phyloP scores from a whole-genome alignment of 2,329 filamentous ascomycete species.

The Penicillium thymicola region DNA sequence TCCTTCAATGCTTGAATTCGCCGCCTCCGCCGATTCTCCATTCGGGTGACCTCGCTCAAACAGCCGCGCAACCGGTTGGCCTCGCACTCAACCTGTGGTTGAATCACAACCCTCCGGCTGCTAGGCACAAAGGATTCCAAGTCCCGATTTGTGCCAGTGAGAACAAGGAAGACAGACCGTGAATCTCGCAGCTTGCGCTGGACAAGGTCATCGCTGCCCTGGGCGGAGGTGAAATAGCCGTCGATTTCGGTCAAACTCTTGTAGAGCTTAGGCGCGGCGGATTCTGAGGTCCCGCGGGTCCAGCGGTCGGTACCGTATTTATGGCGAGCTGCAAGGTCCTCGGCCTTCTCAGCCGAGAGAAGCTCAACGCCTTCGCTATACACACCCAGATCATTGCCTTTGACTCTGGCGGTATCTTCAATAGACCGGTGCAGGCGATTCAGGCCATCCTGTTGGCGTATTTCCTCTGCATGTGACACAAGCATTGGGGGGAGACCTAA shows the following conservation, averaged over 20 bases:
- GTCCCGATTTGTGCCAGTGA: constrained; percentile 75
- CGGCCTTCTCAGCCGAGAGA: constrained; percentile 73
- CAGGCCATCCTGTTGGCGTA: constrained; percentile 84
- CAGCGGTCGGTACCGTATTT: constrained; percentile 88
- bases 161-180: constrained; percentile 69
- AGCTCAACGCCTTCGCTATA: constrained; percentile 82
- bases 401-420: constrained; percentile 86
- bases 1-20: constrained; percentile 76
- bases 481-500: constrained; percentile 82
- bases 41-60: constrained; percentile 78
- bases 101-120: constrained; percentile 73
- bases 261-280: constrained; percentile 71
- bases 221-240: constrained; percentile 74
- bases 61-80: constrained; percentile 72
- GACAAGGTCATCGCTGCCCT: constrained; percentile 66
- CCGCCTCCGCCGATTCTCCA: constrained; percentile 76
- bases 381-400: constrained; percentile 69
- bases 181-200: constrained; percentile 74
- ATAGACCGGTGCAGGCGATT: constrained; percentile 74
- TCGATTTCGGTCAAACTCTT: constrained; percentile 74
- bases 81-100: constrained; percentile 74
- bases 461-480: constrained; percentile 87
- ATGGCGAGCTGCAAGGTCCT: constrained; percentile 71
- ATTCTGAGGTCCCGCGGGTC: constrained; percentile 65
- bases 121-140: constrained; percentile 88